Conservation (phyloP, 768 basidiomycete genomes). For the Podaxis sp. region DNA sequence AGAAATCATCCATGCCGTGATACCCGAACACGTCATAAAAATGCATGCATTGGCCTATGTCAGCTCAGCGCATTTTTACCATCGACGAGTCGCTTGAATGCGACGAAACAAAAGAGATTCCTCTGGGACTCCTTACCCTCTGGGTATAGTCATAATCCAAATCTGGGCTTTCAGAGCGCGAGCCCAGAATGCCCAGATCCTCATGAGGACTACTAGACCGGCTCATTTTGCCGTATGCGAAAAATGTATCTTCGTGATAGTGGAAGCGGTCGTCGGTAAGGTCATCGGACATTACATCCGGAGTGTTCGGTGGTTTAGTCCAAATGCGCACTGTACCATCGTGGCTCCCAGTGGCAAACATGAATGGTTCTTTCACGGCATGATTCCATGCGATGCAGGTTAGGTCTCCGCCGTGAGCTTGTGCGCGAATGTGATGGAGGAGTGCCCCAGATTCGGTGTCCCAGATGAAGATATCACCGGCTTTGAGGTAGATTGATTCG, state of each 20-base stretch:
- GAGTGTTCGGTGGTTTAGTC: slow-evolving; percentile 37
- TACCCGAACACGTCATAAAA: not conserved
- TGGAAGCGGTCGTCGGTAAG: not conserved
- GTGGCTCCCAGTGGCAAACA: slow-evolving; percentile 77
- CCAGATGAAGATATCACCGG: slow-evolving; percentile 85
- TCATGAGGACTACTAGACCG: slow-evolving; percentile 8
- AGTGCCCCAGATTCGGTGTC: slow-evolving; percentile 76
- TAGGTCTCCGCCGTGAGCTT: slow-evolving; percentile 62
- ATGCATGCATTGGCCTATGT: not conserved
- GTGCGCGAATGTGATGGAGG: slow-evolving; percentile 67
- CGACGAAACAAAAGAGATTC: not conserved
- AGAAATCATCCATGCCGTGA: not conserved
- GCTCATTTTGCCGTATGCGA: slow-evolving; percentile 1
- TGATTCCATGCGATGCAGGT: slow-evolving; percentile 84
- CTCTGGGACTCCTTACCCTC: not conserved
- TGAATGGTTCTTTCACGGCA: slow-evolving; percentile 58
- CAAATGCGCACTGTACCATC: slow-evolving; percentile 77
- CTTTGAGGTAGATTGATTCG: slow-evolving; percentile 34
- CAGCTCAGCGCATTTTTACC: not conserved
- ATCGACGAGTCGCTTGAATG: slow-evolving; percentile 11
- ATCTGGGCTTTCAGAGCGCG: not conserved
- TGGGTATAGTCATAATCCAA: not conserved
- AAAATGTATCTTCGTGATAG: not conserved
- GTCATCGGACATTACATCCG: not conserved
- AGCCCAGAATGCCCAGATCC: not conserved